Evolutionary conservation across 257 asterid genomes (phyloP), one percentile per base, ranked within the genome.

Genomic region (Oldenlandia corymbosa): DNA sequence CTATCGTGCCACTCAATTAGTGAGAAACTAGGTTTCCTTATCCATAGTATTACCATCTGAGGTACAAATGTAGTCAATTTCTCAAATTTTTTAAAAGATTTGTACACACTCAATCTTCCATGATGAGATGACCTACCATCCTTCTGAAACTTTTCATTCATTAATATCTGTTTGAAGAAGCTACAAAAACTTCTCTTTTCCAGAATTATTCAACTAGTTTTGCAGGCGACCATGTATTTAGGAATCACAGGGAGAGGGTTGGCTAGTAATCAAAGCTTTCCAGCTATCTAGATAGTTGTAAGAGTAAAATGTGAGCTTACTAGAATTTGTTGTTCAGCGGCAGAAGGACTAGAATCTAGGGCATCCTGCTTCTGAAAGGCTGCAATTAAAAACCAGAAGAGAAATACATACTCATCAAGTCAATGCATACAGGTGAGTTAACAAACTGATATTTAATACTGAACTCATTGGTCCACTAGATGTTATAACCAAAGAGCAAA

Each of bases 321-420:
- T 65, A 93, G 81, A 83, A 93, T 93, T 81, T 93, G 99, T 67
- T 93, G 97, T 54, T 93, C 99, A 58, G 96, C 97, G 65, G 80
- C 83, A 45, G 91, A 80, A 68, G 94, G 69, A 82, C 80, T 76
- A 62, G 88, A 76, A 69, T 70, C 85, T 68, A 79, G 67, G 68
- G 79, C 72, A 41, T 88, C 97, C 75, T 70, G 83, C 68, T 73
- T 90, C 80, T 79, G 85, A 66, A 67, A 56, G 49, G 78, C 99
- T 93, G 85, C 63, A 79, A 81, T 62, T 75, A 77, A 75, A 55
- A 54, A 36, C 65, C 55, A 31, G 34, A 64, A 43, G 23, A 67
- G 60, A 41, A 65, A 62, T 39, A 45, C 31, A 37, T 37, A 5
- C 64, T 28, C 67, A 31, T 52, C 39, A 53, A 56, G 54, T 21